Base-by-base conservation (phyloP, 768 basidiomycete genomes). In the Galerina sulciceps region DNA sequence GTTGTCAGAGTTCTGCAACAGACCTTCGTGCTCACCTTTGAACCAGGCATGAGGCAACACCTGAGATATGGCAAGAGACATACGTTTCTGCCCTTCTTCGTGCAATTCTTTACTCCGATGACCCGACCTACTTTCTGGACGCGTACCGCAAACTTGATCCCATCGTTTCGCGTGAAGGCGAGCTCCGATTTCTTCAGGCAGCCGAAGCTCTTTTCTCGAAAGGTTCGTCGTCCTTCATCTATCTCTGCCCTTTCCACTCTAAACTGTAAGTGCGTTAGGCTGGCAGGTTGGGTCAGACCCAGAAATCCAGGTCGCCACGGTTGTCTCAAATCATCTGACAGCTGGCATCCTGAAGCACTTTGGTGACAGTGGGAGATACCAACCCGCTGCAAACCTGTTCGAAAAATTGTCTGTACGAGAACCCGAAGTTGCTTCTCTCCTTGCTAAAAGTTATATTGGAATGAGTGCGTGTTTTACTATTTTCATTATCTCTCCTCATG, bases 261-360 rank as follows among this genome's bases (percentile, higher is more conserved):
- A 37, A 58, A 10, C n/a, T 22, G 40, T 8, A 63, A 42, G 26
- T 10, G 17, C 10, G 17, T 20, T 51, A 96, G 95, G 96, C 35
- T 99, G 97, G 97, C 96, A 97, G 69, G 91, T 99, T 8, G 97
- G 96, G 2, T 97, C 95, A 0, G 97, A 99, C 63, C 97, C 97
- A 0, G 97, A 99, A 74, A 96, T 99, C 20, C 97, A 99, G 70
- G 96, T 99, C 13, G 97, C 97, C 1, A 96, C 95, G 2, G 81
- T 94, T 26, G 94, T 97, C 4, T 96, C 95, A 20, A 99, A 99
- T 71, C 97, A 99, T 71, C 83, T 99, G 20, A 96, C 94, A 0
- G 90, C 94, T 10, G 96, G 92, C 0, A 84, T 99, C 64, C 85
- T 98, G 80, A 99, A 99, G 70, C 98, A 99, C 73, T 99, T 99